Base-by-base conservation (phyloP, 2,329 filamentous ascomycete species). In the Talaromyces sp. region DNA sequence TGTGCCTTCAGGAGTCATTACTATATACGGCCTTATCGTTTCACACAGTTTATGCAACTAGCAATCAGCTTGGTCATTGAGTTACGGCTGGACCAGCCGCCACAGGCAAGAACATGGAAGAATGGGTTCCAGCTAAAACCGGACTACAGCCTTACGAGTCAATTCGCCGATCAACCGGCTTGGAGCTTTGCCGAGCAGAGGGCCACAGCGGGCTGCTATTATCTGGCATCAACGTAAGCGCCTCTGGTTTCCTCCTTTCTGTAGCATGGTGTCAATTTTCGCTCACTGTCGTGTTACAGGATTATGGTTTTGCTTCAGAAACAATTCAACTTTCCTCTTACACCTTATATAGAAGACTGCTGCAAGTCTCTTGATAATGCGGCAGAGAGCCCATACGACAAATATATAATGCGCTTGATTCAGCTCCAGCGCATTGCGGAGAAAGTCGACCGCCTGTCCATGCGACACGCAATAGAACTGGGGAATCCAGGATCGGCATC, bases 141-240 rank as follows among this genome's bases (percentile, higher is more conserved):
- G 65, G 55, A 69, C 16, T 14, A 57, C 40, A 52, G 57, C 68
- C 44, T 66, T 4, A 31, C 64, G 34, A 57, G 61, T 12, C 18
- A 34, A 12, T 57, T 33, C 3, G 23, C 54, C 34, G 27, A 42
- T 30, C 62, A 59, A 61, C 57, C 56, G 31, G 63, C 65, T 14
- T 73, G 71, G 69, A 71, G 73, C 3, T 61, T 65, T n/a, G 79
- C 80, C 28, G 78, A 79, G 59, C 75, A 79, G 57, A 73, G 79
- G 54, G 78, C 79, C 2, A 71, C 79, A 12, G 74, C 76, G 3
- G 79, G 78, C 4, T 75, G 77, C 31, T 81, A 77, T 63, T 79
- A 78, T 63, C 66, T 81, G 12, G 75, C 76, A 10, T 78, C 77
- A 5, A 72, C 73, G 78, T 79, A 65, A 63, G 73, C 16, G 5